Evolutionary conservation across 305 asterid genomes (phyloP).

Genomic region (Fraxinus nigra): DNA sequence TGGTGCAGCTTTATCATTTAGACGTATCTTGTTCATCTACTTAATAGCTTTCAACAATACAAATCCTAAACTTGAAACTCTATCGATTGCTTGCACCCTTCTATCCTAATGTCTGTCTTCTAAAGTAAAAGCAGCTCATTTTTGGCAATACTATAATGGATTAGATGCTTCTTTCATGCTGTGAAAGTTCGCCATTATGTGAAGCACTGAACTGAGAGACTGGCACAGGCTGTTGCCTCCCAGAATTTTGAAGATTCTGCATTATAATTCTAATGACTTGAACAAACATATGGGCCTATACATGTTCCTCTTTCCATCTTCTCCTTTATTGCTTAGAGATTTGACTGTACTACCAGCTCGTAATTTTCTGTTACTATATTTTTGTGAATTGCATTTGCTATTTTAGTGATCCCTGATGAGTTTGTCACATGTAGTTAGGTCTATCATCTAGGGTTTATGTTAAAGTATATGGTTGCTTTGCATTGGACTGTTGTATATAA

Average conservation of each 20-base stretch:
- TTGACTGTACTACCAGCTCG: neutral
- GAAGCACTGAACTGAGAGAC: neutral
- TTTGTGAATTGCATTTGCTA: neutral
- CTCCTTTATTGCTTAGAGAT: neutral
- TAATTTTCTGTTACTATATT: neutral
- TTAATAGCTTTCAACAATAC: neutral
- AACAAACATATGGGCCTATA: neutral
- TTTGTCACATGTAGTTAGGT: neutral
- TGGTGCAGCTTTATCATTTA: neutral
- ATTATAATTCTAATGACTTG: neutral
- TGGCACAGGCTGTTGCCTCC: neutral
- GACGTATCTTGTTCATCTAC: neutral
- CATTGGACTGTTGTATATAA: neutral
- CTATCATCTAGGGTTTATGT: neutral
- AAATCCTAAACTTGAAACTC: neutral
- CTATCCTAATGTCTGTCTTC: neutral
- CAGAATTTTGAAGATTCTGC: neutral
- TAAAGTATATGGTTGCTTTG: neutral
- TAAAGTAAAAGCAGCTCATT: neutral
- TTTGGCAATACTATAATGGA: neutral
- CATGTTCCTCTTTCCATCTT: neutral
- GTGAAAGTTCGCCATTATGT: neutral
- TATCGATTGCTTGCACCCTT: neutral
- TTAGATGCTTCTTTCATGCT: neutral
- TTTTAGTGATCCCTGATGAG: neutral